Base-by-base conservation (phyloP, 495 filamentous ascomycete species). In the Penicillium fimorum region DNA sequence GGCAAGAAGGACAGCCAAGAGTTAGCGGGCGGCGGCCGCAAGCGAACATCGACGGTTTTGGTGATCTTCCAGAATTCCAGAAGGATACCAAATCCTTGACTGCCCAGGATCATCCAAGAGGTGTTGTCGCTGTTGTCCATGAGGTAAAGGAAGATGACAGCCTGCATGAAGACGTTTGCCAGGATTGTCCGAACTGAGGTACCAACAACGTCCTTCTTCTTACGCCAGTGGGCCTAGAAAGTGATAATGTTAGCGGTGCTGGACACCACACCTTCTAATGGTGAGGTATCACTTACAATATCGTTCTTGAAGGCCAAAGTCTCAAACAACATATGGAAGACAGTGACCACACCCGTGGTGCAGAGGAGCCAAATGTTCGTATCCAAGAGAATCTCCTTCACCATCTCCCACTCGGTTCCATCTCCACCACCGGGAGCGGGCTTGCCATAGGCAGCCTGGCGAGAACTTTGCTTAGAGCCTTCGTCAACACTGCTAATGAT, bases 21-120 rank as follows among this genome's bases (percentile, higher is more conserved):
- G 41, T 80, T 84, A 1, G 84, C 76, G 3, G 82, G 73, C 0
- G 87, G 82, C 3, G 82, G 81, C 12, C 91, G 86, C 55, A 97
- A 60, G 59, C 92, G 87, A 50, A 98, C 90, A 61, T 98, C 84
- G 56, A 98, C 95, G 0, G 91, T 85, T 52, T 96, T 97, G n/a
- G 94, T 98, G 68, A 98, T 84, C 68, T 98, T 98, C 94, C 94
- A 98, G 17, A 94, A 86, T 75, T 98, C 94, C 51, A 98, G 85
- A 9, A 96, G 67, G 59, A 98, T 98, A 37, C 94, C 93, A 50
- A 94, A 85, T 18, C 90, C 94, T 73, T 98, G 94, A 13, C 90
- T 87, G 38, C 91, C 87, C 20, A 98, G 80, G 64, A 98, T 97
- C 93, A 97, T 97, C 93, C 94, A 98, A 45, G 89, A 94, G 5